Evolutionary conservation across 306 rosid species (phyloP), one percentile per base, ranked within the genome.

Genomic region (Lablab purpureus): DNA sequence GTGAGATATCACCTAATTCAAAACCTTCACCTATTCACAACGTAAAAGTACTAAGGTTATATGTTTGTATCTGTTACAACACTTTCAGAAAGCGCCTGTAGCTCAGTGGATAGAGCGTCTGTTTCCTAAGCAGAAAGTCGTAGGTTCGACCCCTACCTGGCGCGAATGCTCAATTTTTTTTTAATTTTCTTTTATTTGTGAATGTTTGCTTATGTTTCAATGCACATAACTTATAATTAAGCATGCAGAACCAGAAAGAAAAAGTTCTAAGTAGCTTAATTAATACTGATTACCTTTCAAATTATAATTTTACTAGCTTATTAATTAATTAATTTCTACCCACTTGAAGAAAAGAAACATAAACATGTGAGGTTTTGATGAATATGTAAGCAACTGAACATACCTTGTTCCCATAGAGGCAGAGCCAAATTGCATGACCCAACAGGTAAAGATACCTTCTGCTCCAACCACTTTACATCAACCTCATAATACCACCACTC

Each of bases 371-470:
- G 15, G 14, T 19, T 4, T 17, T 51, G 21, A 2, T 7, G 10
- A 71, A 70, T 19, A 22, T 25, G 66, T 43, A 30, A 40, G 8
- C 14, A 52, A 54, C 2, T 13, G 2, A 25, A 1, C 71, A 37
- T 87, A 95, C 99, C 99, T 91, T 93, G 90, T 75, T 90, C 96
- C 99, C 99, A 95, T 0, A 93, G 90, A 45, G 99, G 99, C 82
- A 95, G 71, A 81, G 98, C 87, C 88, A 93, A 80, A 55, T 77
- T 90, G 81, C 98, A 95, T 13, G 97, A 88, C 4, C 99, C 99
- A 69, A 89, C 55, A 8, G 99, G 99, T 89, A 95, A 83, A 2
- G 93, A 74, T 32, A 90, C 75, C 74, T 95, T 95, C 34, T 91
- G 92, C 37, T 90, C 88, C 84, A 95, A 79, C 60, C 71, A 85